Conservation (phyloP, 371 early-diverging fungal species). For the Haplosporangium sp. region DNA sequence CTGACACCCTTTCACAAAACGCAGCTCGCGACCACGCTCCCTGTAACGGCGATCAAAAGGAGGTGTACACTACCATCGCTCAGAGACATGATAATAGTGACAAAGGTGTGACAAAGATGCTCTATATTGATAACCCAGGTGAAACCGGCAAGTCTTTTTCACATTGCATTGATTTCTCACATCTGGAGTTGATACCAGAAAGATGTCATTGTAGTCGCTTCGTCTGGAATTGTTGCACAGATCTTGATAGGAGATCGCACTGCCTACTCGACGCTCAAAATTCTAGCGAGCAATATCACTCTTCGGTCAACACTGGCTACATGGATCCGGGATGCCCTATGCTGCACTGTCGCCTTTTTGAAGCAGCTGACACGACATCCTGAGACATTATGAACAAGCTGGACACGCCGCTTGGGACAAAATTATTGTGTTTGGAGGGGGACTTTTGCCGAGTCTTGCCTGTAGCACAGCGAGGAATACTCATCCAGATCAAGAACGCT, state of each 20-base stretch:
- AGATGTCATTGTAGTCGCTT: constrained; percentile 11
- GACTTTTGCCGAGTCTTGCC: constrained; percentile 18
- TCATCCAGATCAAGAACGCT: not conserved
- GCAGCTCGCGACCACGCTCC: no score
- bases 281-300: constrained; percentile 34
- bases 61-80: no score
- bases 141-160: constrained; percentile 14
- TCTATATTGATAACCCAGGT: constrained; percentile 23
- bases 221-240: constrained; percentile 37
- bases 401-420: constrained; percentile 16
- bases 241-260: constrained; percentile 43
- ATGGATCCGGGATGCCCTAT: constrained; percentile 26
- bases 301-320: constrained; percentile 5
- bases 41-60: no score
- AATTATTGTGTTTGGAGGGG: constrained; percentile 16
- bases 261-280: constrained; percentile 50
- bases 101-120: not conserved
- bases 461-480: constrained; percentile 1
- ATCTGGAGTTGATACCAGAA: not conserved
- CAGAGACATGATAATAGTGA: no score
- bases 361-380: constrained; percentile 38
- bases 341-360: constrained; percentile 30
- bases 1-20: no score
- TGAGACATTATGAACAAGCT: constrained; percentile 27
- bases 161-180: constrained; percentile 6